Evolutionary conservation across 495 filamentous ascomycete species (phyloP).

Genomic region (Parathielavia hyrcaniae): DNA sequence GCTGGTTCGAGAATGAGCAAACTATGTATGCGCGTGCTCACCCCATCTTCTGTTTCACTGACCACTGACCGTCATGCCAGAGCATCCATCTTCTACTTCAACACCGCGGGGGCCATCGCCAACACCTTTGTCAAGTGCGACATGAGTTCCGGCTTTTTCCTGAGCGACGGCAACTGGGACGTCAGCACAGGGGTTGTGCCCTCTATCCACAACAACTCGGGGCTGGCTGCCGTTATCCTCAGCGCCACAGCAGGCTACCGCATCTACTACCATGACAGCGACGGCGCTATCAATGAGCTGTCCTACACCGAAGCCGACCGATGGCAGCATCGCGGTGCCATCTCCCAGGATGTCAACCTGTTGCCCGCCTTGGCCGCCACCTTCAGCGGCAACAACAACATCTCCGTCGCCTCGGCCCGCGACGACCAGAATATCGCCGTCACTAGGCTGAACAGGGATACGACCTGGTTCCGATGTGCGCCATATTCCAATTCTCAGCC

Average conservation of each 20-base stretch:
- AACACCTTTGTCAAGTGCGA: conserved; percentile 33
- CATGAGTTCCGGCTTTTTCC: conserved; percentile 28
- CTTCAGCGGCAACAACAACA: conserved; percentile 28
- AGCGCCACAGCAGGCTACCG: conserved; percentile 31
- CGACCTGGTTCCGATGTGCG: conserved; percentile 29
- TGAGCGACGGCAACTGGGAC: conserved; percentile 22
- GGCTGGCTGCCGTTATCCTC: conserved; percentile 29
- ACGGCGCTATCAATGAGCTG: conserved; percentile 28
- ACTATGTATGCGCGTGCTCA: conserved; percentile 23
- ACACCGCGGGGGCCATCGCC: conserved; percentile 20
- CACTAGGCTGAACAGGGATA: conserved; percentile 21
- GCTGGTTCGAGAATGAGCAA: conserved; percentile 25
- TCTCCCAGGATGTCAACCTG: conserved; percentile 26
- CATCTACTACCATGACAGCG: conserved; percentile 33
- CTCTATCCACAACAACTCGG: conserved; percentile 25
- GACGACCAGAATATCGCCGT: conserved; percentile 29
- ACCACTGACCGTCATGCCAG: conserved; percentile 7
- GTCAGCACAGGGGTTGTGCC: conserved; percentile 19
- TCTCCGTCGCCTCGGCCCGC: conserved; percentile 28
- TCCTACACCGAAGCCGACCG: conserved; percentile 20
- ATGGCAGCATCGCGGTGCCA: conserved; percentile 26
- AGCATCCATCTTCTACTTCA: conserved; percentile 33
- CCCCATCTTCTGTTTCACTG: neutral
- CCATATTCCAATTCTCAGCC: neutral
- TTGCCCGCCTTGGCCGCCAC: conserved; percentile 25